Evolutionary conservation across 139 green algal species (phyloP).

Genomic region (Tetraselmis striata): DNA sequence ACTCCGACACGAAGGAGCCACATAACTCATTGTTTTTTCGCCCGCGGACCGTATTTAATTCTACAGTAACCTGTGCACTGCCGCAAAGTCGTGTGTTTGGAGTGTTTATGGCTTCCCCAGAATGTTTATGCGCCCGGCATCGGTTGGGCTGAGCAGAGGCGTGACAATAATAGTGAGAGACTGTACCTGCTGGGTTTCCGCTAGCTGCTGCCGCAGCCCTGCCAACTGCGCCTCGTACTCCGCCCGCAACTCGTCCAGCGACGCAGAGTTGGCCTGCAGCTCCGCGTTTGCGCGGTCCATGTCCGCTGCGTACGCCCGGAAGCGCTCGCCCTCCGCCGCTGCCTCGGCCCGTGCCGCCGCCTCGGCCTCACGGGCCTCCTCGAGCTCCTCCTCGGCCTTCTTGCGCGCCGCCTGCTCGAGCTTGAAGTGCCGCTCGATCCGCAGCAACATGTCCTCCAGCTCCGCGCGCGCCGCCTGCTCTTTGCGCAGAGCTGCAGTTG

Average conservation of each 20-base stretch:
- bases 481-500: background rate
- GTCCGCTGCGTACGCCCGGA: background rate
- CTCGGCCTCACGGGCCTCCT: constrained; percentile 38
- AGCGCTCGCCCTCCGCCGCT: background rate
- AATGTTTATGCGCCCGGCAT: too few relatives aligned
- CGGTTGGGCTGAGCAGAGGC: too few relatives aligned
- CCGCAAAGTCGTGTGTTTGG: too few relatives aligned
- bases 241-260: constrained; percentile 32
- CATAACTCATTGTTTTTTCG: too few relatives aligned
- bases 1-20: too few relatives aligned
- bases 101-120: too few relatives aligned
- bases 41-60: too few relatives aligned
- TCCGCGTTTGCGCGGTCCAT: constrained; percentile 24
- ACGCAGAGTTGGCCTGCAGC: constrained; percentile 38
- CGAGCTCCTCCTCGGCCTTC: constrained; percentile 51
- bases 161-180: background rate
- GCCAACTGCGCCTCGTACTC: constrained; percentile 46
- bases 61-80: too few relatives aligned
- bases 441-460: constrained; percentile 79
- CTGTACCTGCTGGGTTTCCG: background rate
- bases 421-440: constrained; percentile 79
- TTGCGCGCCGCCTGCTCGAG: constrained; percentile 35
- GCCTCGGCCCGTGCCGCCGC: constrained; percentile 11
- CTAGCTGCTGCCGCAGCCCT: constrained; percentile 34
- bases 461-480: constrained; percentile 36